Base-by-base conservation (phyloP, 2,329 filamentous ascomycete species). In the Xylaria sp. region DNA sequence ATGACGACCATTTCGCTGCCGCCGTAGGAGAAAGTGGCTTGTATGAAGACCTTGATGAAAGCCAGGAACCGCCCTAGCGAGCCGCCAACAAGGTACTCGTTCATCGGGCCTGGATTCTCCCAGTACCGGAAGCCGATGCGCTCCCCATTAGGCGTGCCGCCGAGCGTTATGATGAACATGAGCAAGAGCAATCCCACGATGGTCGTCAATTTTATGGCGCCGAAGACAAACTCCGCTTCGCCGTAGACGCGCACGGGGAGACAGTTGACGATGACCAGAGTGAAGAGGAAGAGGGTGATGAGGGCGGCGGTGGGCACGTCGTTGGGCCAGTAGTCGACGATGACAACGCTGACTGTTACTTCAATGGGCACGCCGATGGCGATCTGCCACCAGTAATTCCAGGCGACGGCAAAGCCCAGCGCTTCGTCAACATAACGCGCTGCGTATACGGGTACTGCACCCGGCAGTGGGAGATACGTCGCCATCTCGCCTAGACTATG, bases 391-490 rank as follows among this genome's bases (percentile, higher is more conserved):
- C 82, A 86, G 72, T 85, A 86, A 59, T 85, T 85, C 83, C 83
- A 86, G 12, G 84, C 82, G 23, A 87, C 75, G 1, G 84, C 82
- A 61, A 85, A 86, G 37, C 82, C 84, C 9, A 84, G 78, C 1
- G 82, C 82, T 42, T 82, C 81, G 64, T 85, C 83, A 58, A 84
- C 83, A 65, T 81, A 85, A n/a, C 83, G 81, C 21, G 82, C 78
- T 10, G 84, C 84, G 59, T 85, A 86, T 27, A 84, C 78, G 5
- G 84, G 82, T 8, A 87, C 83, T 5, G 84, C 84, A n/a, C 85
- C 84, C 32, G 87, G 82, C 70, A 89, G 78, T 3, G 88, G 87
- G 60, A 91, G 84, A 81, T 88, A 90, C 37, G 88, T 84, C 25
- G 88, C 87, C 81, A 91, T 87, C 78, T 88, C 86, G 23, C 84